Evolutionary conservation across 2,329 filamentous ascomycete species (phyloP).

Genomic region (Pseudogymnoascus sp.): DNA sequence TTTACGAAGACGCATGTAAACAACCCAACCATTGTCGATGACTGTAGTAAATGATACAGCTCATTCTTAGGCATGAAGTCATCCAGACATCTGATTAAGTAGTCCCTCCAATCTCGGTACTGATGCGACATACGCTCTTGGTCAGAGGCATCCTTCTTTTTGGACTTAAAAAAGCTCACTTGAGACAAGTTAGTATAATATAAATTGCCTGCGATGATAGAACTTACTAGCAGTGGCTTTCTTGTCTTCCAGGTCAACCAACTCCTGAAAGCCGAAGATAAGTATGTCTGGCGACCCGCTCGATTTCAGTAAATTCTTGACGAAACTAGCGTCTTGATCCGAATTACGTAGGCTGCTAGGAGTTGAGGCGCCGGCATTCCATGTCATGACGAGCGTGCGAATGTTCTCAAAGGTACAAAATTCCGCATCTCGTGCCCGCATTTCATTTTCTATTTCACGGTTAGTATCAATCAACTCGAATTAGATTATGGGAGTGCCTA

Average conservation of each 20-base stretch:
- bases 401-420: slow-evolving; percentile 83
- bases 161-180: slow-evolving; percentile 83
- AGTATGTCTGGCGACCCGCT: slow-evolving; percentile 79
- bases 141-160: slow-evolving; percentile 73
- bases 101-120: slow-evolving; percentile 93
- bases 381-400: slow-evolving; percentile 75
- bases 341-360: slow-evolving; percentile 69
- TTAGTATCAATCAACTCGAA: slow-evolving; percentile 6
- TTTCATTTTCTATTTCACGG: slow-evolving; percentile 54
- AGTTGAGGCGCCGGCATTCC: slow-evolving; percentile 97
- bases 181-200: slow-evolving; percentile 23
- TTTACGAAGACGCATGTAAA: slow-evolving; percentile 97
- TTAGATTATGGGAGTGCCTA: slow-evolving; percentile 27
- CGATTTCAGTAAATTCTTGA: slow-evolving; percentile 69
- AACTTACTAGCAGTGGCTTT: slow-evolving; percentile 81
- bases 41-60: slow-evolving; percentile 79
- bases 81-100: slow-evolving; percentile 72
- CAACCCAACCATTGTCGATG: slow-evolving; percentile 80
- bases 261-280: slow-evolving; percentile 93
- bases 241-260: slow-evolving; percentile 97
- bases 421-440: slow-evolving; percentile 74
- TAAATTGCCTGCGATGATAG: neutral
- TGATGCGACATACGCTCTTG: slow-evolving; percentile 94
- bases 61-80: slow-evolving; percentile 71
- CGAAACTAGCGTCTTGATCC: slow-evolving; percentile 65